Evolutionary conservation across 2,329 filamentous ascomycete species (phyloP), one percentile per base, ranked within the genome.

Genomic region (Monilinia fructicola): DNA sequence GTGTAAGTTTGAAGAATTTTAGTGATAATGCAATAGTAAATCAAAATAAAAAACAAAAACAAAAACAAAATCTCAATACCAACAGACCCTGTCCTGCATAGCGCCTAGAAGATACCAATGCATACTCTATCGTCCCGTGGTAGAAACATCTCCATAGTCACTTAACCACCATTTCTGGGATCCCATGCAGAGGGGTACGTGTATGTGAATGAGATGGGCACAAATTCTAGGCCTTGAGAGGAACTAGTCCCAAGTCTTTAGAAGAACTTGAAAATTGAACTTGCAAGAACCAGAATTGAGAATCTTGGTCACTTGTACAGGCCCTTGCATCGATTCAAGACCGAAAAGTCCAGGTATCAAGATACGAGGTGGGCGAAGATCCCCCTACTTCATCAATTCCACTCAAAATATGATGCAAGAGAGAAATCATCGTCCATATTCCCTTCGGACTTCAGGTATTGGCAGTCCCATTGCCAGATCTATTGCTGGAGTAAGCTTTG

Each of bases 401-500:
- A 50, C 12, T 9, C 28, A 38, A 11, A 28, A 4, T 18, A 18
- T 4, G 18, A 26, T 38, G 23, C 4, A 35, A 31, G 7, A 50
- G 23, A 35, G 21, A 16, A 18, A 18, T 18, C 18, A 48, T 16
- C 7, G 21, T 9, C 1, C 11, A n/a, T 26, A 50, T 16, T 28
- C 44, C 21, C 44, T 38, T 26, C 28, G 26, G 21, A 21, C 44
- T 60, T 9, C 1, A 38, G 14, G 38, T 21, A 44, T 21, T 12
- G 28, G 48, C 48, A 42, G 23, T 60, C 28, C n/a, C 1, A 14
- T 23, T 4, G 16, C 21, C 35, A 18, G 58, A 60, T 23, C 23
- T 50, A 50, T 60, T 50, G 44, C 31, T 21, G 46, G 42, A 38
- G 44, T 60, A 50, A 50, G 58, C 58, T 26, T 21, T 38, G 21